Evolutionary conservation across 2,329 filamentous ascomycete species (phyloP).

Genomic region (Trematosphaeria pertusa): DNA sequence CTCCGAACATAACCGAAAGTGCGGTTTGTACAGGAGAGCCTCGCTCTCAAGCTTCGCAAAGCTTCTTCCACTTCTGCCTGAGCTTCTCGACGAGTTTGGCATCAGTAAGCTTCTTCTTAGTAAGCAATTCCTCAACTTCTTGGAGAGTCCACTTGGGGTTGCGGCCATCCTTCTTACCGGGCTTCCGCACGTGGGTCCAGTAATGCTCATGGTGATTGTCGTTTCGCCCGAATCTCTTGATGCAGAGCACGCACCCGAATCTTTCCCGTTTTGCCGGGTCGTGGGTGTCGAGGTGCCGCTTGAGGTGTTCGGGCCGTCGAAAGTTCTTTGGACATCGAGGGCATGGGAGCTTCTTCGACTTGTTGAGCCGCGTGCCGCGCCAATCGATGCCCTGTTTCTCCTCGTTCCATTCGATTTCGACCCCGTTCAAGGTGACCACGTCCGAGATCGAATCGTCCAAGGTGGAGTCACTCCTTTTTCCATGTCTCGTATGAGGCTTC

Average conservation of each 20-base stretch:
- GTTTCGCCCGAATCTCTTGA: constrained; percentile 37
- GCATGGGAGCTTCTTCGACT: neutral
- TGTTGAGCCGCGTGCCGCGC: neutral
- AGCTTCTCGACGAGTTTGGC: constrained; percentile 41
- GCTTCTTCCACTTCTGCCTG: constrained; percentile 28
- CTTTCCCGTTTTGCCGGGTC: constrained; percentile 18
- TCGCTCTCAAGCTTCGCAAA: neutral
- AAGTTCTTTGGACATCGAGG: constrained; percentile 25
- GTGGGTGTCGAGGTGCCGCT: constrained; percentile 38
- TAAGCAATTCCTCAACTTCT: constrained; percentile 28
- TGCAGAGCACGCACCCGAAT: constrained; percentile 35
- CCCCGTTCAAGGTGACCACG: neutral
- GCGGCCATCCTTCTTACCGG: constrained; percentile 36
- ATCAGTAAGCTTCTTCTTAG: constrained; percentile 20
- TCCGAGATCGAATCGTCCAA: neutral
- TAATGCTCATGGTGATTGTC: constrained; percentile 47
- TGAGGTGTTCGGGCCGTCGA: constrained; percentile 39
- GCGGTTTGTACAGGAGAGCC: constrained; percentile 3
- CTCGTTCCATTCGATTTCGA: neutral
- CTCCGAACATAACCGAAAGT: constrained; percentile 11
- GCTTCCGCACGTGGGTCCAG: constrained; percentile 35
- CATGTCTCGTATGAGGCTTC: constrained; percentile 5
- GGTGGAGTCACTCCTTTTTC: neutral
- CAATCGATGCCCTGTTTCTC: neutral
- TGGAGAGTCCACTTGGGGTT: constrained; percentile 30